Base-by-base conservation (phyloP, 1,284 basidiomycete species). In the Lentinula novae-zelandiae region DNA sequence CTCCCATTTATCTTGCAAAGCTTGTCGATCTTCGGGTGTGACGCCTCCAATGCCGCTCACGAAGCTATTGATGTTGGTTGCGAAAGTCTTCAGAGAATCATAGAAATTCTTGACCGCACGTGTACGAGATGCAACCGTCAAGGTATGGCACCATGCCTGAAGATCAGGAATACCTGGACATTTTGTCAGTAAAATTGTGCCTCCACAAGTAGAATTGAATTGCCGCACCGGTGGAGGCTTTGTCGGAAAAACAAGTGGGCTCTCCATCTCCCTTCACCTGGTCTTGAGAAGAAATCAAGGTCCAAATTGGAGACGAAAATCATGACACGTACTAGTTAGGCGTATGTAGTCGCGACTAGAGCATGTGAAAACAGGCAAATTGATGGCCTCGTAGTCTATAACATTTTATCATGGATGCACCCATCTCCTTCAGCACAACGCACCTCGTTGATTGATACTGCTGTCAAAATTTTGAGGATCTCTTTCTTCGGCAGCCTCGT, bases 341-440 rank as follows among this genome's bases (percentile, higher is more conserved):
- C 83, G 73, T 33, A 85, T 77, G 65, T 87, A 86, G 67, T 87
- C 84, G 13, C 84, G 78, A 33, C 82, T 79, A 0, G 84, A 86
- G 61, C 78, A 80, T 6, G 83, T 84, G 70, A 86, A 86, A 10
- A 85, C 83, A 3, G 85, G 85, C 3, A 86, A 75, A 62, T 86
- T 75, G 58, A 86, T 84, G 1, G 75, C 76, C 27, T 78, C 76
- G 63, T 86, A 86, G 66, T 86, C 84, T 85, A 58, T 31, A 36
- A 15, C 2, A 17, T 50, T 55, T 5, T 53, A 8, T 57, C 27
- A 27, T 9, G 44, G 20, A 58, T 56, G 22, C 17, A 46, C 9
- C 22, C 9, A 44, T 44, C 40, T 6, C 6, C 44, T 31, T 13
- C 54, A 33, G 9, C 8, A 52, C 12, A 33, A 69, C 76, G 46